phyloP scores from a whole-genome alignment of 306 rosid genomes.

The Corylus avellana region DNA sequence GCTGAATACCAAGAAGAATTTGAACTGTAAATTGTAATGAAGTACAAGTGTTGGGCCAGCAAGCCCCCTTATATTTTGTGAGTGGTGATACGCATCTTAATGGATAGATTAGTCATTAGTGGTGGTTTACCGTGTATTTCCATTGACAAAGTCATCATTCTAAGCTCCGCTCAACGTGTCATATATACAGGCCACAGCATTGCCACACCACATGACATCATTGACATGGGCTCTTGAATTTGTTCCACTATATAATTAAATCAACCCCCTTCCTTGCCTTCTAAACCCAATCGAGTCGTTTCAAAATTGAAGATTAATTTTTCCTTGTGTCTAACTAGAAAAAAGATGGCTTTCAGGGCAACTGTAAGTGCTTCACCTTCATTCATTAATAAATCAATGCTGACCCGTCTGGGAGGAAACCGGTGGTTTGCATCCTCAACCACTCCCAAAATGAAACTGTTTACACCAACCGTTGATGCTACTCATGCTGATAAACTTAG shows the following conservation, averaged over 20 bases:
- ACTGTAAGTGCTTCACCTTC: not conserved
- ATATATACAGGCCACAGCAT: not conserved
- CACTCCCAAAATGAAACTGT: slow-evolving; percentile 14
- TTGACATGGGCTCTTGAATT: not conserved
- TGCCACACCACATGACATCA: not conserved
- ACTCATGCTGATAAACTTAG: slow-evolving; percentile 5
- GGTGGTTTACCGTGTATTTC: too few relatives aligned
- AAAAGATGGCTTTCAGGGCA: slow-evolving; percentile 3
- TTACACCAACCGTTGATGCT: slow-evolving; percentile 3
- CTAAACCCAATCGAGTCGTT: not conserved
- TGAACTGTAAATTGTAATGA: too few relatives aligned
- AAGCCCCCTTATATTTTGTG: too few relatives aligned
- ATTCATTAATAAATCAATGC: slow-evolving; percentile 16
- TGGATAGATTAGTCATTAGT: too few relatives aligned
- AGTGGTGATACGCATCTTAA: too few relatives aligned
- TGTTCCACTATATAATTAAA: not conserved
- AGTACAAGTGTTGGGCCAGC: too few relatives aligned
- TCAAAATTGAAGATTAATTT: not conserved
- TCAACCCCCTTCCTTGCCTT: too few relatives aligned
- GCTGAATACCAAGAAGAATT: too few relatives aligned
- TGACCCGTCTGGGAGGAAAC: slow-evolving; percentile 16
- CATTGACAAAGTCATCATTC: not conserved
- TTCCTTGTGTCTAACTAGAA: too few relatives aligned
- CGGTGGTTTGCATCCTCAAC: slow-evolving; percentile 27
- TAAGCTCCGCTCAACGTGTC: not conserved